Base-by-base conservation (phyloP, 2,329 filamentous ascomycete genomes). In the Cyphellophora attinorum region DNA sequence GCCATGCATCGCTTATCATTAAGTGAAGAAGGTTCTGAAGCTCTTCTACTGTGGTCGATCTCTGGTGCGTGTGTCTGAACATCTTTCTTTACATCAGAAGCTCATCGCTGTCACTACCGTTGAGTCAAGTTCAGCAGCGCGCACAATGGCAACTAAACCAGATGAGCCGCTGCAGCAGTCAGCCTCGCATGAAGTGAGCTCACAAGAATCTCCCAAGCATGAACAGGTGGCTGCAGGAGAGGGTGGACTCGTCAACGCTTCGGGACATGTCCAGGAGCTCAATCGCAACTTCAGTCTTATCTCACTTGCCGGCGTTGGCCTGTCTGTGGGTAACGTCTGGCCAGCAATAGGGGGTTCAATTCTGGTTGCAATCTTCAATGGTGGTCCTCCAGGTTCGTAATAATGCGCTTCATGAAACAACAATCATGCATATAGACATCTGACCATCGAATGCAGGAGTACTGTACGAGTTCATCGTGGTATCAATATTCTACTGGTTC, bases 321-420 rank as follows among this genome's bases (percentile, higher is more conserved):
- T 79, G 31, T 77, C 72, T 1, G 71, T 76, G 16, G 75, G 77
- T 52, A 79, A 78, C 47, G 74, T 75, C 12, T 81, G 76, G 76
- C 67, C 39, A 6, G 45, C 45, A 15, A 36, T 46, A 6, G 45
- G 40, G 18, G 43, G 42, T 4, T 38, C 38, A 11, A 46, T 47
- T 14, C 29, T 42, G 17, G 45, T 47, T 5, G 45, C 45, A n/a
- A 41, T 47, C 27, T 47, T 38, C 37, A 45, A 45, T 27, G 42
- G 42, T 18, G 42, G 42, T 23, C 39, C 42, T 27, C 38, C 41
- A 19, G 39, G 39, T 41, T 25, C 25, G 35, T 36, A 17, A 19
- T 4, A 5, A 19, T 28, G 5, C 19, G 8, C 2, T 28, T 11
- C 16, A 13, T 11, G 19, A 19, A 15, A 30, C 27, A 29, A 4